These are phyloP conservation scores for Salmacisia buchloeana DNA, from an alignment of 1,284 basidiomycete genomes.

Conservation along the genomic window DNA sequence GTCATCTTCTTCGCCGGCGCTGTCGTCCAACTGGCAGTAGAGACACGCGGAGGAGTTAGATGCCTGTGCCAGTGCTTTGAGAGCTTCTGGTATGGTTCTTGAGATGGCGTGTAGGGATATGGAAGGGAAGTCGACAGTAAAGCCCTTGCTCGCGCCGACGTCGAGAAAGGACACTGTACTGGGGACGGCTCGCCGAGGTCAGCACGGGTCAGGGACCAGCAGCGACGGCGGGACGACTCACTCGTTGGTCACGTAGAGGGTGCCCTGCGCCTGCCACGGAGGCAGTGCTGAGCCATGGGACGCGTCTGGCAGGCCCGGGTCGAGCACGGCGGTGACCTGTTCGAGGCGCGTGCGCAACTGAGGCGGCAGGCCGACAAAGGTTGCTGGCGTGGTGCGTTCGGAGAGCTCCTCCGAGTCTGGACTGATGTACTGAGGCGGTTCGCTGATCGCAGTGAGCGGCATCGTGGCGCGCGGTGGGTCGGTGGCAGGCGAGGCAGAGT, in stretches of 20 bases:
- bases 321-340: not conserved
- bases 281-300: not conserved
- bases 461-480: too few relatives aligned
- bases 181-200: too few relatives aligned
- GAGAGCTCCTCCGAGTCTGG: not conserved
- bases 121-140: constrained; percentile 33
- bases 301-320: not conserved
- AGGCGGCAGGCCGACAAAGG: constrained; percentile 7
- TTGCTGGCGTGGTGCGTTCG: not conserved
- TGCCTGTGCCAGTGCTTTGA: constrained; percentile 8
- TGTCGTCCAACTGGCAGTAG: constrained; percentile 46
- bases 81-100: constrained; percentile 29
- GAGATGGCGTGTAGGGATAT: constrained; percentile 46
- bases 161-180: not conserved
- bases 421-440: not conserved
- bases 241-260: constrained; percentile 2
- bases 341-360: not conserved
- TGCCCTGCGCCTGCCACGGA: not conserved
- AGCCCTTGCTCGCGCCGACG: constrained; percentile 19
- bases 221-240: not conserved
- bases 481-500: not conserved
- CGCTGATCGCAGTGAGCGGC: not conserved
- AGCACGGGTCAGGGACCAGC: too few relatives aligned
- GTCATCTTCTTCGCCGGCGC: constrained; percentile 27
- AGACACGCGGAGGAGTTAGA: constrained; percentile 21